A percentile compares a stretch with the other conserved stretches of the same genome.
These are phyloP conservation scores for Incumbomyces lentus DNA, from an alignment of 2,329 filamentous ascomycete genomes.

Conservation along the genomic window DNA sequence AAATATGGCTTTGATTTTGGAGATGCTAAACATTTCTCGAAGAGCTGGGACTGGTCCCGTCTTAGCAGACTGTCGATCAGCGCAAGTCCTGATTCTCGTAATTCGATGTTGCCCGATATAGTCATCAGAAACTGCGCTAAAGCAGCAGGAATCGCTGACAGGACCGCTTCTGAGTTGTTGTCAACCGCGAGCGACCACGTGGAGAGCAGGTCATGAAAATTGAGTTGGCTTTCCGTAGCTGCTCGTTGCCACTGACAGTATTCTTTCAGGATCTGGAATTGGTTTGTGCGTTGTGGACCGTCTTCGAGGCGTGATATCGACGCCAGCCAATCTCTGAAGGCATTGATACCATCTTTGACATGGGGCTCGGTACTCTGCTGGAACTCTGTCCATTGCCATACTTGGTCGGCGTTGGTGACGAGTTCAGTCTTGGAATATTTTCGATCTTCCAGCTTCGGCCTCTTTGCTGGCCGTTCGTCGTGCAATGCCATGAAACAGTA, in stretches of 20 bases:
- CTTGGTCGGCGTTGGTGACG: conserved; percentile 39
- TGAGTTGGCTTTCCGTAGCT: conserved; percentile 45
- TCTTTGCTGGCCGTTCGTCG: neutral
- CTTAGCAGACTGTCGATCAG: conserved; percentile 75
- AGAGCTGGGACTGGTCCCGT: conserved; percentile 66
- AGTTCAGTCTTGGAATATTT: neutral
- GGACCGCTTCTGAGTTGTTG: conserved; percentile 60
- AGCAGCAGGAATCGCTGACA: conserved; percentile 70
- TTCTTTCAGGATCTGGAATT: conserved; percentile 34
- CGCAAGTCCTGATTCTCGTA: conserved; percentile 63
- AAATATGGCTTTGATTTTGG: conserved; percentile 77
- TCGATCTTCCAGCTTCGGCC: neutral
- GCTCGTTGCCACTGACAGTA: conserved; percentile 46
- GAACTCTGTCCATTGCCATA: conserved; percentile 51
- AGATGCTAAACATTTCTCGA: conserved; percentile 68
- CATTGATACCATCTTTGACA: conserved; percentile 28
- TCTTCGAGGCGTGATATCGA: conserved; percentile 29
- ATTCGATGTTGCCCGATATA: conserved; percentile 61
- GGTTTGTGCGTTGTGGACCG: conserved; percentile 28
- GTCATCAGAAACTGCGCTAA: conserved; percentile 72
- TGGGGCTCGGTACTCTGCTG: conserved; percentile 7
- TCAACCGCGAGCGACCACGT: conserved; percentile 77
- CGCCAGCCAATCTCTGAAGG: conserved; percentile 35
- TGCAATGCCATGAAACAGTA: neutral
- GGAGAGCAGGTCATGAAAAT: conserved; percentile 70